Evolutionary conservation across 768 basidiomycete genomes (phyloP).

Genomic region (Lentinula detonsa): DNA sequence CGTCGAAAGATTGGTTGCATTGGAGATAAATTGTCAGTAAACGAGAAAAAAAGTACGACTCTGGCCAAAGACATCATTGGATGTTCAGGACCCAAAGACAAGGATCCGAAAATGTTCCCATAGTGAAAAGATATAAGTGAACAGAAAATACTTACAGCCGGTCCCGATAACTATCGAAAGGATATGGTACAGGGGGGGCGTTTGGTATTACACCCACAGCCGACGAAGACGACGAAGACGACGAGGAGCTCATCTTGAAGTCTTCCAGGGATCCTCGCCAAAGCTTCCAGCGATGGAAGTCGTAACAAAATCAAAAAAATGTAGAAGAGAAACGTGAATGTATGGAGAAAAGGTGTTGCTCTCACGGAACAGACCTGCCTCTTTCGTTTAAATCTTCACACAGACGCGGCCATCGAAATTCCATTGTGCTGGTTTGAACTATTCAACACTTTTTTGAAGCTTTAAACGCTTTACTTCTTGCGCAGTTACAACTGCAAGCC

Average conservation of each 20-base stretch:
- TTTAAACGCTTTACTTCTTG: background rate
- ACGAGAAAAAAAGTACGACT: background rate
- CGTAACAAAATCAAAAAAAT: background rate
- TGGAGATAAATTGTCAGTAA: background rate
- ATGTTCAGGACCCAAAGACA: background rate
- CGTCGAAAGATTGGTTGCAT: background rate
- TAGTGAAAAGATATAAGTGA: conserved; percentile 45
- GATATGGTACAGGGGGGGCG: conserved; percentile 7
- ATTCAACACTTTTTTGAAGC: no score
- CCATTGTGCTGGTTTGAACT: background rate
- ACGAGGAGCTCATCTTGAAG: background rate
- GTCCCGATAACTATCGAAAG: conserved; percentile 6
- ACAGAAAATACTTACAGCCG: conserved; percentile 42
- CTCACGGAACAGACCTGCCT: background rate
- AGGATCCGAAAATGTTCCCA: conserved; percentile 9
- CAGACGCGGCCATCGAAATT: background rate
- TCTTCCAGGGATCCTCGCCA: background rate
- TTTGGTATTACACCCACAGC: background rate
- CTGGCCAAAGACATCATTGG: background rate
- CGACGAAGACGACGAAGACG: background rate
- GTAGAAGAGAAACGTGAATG: background rate
- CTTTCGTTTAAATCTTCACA: background rate
- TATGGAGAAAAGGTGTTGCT: background rate
- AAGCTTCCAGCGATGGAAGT: background rate
- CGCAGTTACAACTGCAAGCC: no score